A percentile compares a stretch with the other conserved stretches of the same genome.
Conservation (phyloP, 2,329 filamentous ascomycete genomes). For the Aspergillus sp. region DNA sequence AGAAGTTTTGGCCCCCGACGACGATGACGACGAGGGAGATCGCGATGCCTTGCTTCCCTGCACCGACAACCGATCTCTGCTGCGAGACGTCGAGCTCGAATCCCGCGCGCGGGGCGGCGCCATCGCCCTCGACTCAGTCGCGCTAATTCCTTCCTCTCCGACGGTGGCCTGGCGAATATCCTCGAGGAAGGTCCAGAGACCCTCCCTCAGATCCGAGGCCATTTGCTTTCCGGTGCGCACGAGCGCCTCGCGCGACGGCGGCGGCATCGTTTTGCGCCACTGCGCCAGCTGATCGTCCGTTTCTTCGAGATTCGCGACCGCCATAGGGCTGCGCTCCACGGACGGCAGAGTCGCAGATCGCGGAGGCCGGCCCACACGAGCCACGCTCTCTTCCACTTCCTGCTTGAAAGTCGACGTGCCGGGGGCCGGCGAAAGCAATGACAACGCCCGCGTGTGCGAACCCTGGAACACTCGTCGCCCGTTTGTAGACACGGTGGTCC, state of each 20-base stretch:
- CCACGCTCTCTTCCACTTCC: constrained; percentile 16
- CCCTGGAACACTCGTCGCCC: constrained; percentile 67
- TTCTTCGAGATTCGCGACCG: constrained; percentile 20
- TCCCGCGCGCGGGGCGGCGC: constrained; percentile 32
- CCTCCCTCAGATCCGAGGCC: constrained; percentile 83
- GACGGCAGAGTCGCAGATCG: constrained; percentile 44
- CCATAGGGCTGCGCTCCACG: constrained; percentile 32
- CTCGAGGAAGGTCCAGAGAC: constrained; percentile 91
- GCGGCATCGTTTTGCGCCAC: constrained; percentile 44
- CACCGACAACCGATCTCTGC: constrained; percentile 32
- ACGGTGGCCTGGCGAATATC: constrained; percentile 94
- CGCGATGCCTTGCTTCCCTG: constrained; percentile 28
- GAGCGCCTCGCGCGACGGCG: constrained; percentile 51
- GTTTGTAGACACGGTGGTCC: constrained; percentile 35
- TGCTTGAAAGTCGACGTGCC: constrained; percentile 18
- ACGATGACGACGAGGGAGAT: constrained; percentile 29
- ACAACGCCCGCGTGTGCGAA: constrained; percentile 67
- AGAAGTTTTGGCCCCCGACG: constrained; percentile 31
- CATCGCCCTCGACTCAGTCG: constrained; percentile 43
- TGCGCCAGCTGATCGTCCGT: constrained; percentile 39
- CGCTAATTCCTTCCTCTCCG: constrained; percentile 81
- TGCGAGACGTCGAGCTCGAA: constrained; percentile 32
- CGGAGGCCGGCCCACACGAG: constrained; percentile 36
- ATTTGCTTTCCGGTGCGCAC: constrained; percentile 69
- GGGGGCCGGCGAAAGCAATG: constrained; percentile 68